Evolutionary conservation across 208 protist species (phyloP).

Genomic region (Herpetomonas tarakana): DNA sequence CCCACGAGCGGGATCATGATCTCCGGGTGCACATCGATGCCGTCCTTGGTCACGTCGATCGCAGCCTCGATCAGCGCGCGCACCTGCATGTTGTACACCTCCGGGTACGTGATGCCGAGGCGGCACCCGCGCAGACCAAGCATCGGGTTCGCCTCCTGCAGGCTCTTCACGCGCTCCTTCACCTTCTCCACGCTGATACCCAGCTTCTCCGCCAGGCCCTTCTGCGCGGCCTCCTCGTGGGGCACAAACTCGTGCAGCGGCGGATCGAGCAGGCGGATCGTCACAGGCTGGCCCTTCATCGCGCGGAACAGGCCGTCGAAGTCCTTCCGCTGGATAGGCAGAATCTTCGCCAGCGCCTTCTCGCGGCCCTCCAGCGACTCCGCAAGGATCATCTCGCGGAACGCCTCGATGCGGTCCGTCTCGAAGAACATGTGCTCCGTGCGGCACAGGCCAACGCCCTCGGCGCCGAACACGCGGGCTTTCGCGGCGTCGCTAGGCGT

Average conservation of each 20-base stretch:
- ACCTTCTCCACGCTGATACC: constrained; percentile 60
- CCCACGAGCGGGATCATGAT: constrained; percentile 94
- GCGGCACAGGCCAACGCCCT: constrained; percentile 93
- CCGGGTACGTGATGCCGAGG: constrained; percentile 91
- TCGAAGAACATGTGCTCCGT: constrained; percentile 98
- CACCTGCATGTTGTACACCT: constrained; percentile 96
- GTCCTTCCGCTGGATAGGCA: constrained; percentile 88
- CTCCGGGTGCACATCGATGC: constrained; percentile 61
- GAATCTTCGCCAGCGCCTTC: constrained; percentile 80
- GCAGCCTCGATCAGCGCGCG: constrained; percentile 93
- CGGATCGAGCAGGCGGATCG: constrained; percentile 94
- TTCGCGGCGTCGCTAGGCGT: constrained; percentile 73
- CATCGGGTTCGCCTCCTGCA: constrained; percentile 96
- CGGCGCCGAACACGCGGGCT: constrained; percentile 87
- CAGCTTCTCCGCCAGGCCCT: constrained; percentile 71
- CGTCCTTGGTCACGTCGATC: constrained; percentile 51
- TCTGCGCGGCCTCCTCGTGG: constrained; percentile 55
- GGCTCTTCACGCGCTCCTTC: constrained; percentile 60
- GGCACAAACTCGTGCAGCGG: constrained; percentile 97
- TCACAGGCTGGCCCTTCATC: constrained; percentile 89
- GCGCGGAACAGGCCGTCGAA: constrained; percentile 91
- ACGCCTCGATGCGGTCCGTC: constrained; percentile 68
- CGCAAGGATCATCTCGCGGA: constrained; percentile 95
- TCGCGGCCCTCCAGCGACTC: constrained; percentile 65
- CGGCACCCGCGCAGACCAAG: constrained; percentile 93